Conservation (phyloP, 2,329 filamentous ascomycete genomes). For the Metarhizium rileyi region DNA sequence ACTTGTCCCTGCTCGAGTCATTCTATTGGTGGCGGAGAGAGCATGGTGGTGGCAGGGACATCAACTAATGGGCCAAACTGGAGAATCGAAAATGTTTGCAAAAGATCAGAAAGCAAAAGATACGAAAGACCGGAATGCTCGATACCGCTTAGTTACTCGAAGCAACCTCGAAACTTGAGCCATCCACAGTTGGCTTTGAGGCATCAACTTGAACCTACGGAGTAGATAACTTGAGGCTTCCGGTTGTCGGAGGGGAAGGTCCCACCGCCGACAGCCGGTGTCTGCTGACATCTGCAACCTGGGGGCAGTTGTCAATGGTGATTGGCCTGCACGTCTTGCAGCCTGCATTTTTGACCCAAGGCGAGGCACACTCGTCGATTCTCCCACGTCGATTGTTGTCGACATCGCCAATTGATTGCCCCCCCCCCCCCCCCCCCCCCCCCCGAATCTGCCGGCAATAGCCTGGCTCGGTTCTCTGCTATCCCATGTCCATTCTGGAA, state of each 20-base stretch:
- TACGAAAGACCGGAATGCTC: not conserved
- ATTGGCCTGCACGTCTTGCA: not conserved
- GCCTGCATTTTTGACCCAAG: not conserved
- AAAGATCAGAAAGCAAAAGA: too few species aligned
- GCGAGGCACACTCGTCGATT: not conserved
- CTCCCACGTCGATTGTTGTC: not conserved
- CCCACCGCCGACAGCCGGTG: not conserved
- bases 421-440: not conserved
- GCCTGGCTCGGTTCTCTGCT: not conserved
- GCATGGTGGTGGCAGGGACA: not conserved
- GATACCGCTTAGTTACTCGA: too few species aligned
- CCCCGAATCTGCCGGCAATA: not conserved
- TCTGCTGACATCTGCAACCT: not conserved
- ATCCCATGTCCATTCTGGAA: not conserved
- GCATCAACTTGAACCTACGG: too few species aligned
- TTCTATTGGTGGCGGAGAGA: not conserved
- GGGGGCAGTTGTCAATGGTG: not conserved
- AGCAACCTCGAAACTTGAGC: too few species aligned
- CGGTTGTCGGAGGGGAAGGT: not conserved
- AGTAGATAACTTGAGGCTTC: too few species aligned
- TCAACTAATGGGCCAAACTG: too few species aligned
- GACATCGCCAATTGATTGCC: too few species aligned
- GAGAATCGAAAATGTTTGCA: too few species aligned
- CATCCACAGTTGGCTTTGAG: too few species aligned
- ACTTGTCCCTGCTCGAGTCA: not conserved